Evolutionary conservation across 805 yeast genomes (phyloP).

Genomic region (Candida maltosa): DNA sequence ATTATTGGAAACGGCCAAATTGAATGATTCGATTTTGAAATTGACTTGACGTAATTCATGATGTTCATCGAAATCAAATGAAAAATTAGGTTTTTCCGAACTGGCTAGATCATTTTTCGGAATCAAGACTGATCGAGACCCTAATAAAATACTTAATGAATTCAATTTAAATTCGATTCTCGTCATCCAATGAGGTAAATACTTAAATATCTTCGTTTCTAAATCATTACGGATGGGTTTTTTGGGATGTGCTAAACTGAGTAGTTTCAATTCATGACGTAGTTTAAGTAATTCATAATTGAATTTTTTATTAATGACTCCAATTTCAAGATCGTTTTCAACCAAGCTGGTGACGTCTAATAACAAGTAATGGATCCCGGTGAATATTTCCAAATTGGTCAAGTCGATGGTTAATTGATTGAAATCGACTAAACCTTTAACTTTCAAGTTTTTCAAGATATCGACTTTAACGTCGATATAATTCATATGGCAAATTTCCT

Average conservation of each 20-base stretch:
- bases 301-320: conserved; percentile 24
- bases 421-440: conserved; percentile 18
- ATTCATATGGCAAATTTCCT: conserved; percentile 14
- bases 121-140: conserved; percentile 38
- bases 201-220: conserved; percentile 15
- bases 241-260: not conserved
- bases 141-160: conserved; percentile 20
- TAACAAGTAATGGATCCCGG: conserved; percentile 30
- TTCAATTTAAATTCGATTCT: conserved; percentile 17
- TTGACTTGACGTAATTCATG: conserved; percentile 18
- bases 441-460: conserved; percentile 25
- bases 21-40: conserved; percentile 4
- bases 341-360: conserved; percentile 20
- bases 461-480: conserved; percentile 13
- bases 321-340: conserved; percentile 21
- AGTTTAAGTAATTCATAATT: conserved; percentile 19
- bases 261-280: conserved; percentile 1
- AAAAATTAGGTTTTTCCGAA: conserved; percentile 10
- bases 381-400: conserved; percentile 24
- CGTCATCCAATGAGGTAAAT: conserved; percentile 34
- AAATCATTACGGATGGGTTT: not conserved
- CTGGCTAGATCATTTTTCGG: conserved; percentile 17
- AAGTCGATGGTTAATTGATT: conserved; percentile 21
- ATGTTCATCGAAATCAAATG: conserved; percentile 15
- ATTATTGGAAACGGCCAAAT: conserved; percentile 8